Evolutionary conservation across 805 yeast genomes (phyloP), one percentile per base, ranked within the genome.

Genomic region (Myxozyma nipponensis): DNA sequence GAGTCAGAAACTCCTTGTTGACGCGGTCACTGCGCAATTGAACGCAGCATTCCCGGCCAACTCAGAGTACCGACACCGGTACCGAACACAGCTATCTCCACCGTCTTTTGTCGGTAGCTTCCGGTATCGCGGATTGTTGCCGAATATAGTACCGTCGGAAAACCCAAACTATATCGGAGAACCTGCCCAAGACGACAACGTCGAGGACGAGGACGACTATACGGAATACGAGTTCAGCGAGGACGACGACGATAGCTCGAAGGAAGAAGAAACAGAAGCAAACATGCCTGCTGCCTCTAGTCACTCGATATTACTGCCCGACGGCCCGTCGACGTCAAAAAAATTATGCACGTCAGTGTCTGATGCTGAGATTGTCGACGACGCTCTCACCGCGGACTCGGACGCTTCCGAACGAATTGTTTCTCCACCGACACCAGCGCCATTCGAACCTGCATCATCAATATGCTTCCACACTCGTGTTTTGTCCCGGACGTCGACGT

Each of bases 401-500:
- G 13, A 28, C 13, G 32, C 13, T 13, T 9, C 13, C 13, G 7
- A 7, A 13, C 7, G 13, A 28, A 39, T 52, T 10, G 39, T 35
- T 13, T 53, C 57, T 9, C 47, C 55, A 17, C 52, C 55, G 6
- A 28, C 38, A 28, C 57, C 57, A 3, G 34, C 32, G 22, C 55
- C 57, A 6, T 35, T 53, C 10, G 57, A 53, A 34, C 37, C 52
- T 2, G 44, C 39, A 23, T 24, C 32, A 17, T 53, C 46, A 36
- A 28, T 13, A 3, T 41, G 50, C 6, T 53, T 50, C 42, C 35
- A 46, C 6, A 37, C 39, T 21, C 47, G 57, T 1, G 47, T n/a
- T 10, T 26, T 46, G 25, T 21, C 57, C 1, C 19, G 41, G 7
- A 47, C 58, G 22, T 49, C 61, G 9, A 59, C 74, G 10, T 71